These are phyloP conservation scores for Ophiostoma sp. DNA, from an alignment of 2,329 filamentous ascomycete species.

Conservation along the genomic window DNA sequence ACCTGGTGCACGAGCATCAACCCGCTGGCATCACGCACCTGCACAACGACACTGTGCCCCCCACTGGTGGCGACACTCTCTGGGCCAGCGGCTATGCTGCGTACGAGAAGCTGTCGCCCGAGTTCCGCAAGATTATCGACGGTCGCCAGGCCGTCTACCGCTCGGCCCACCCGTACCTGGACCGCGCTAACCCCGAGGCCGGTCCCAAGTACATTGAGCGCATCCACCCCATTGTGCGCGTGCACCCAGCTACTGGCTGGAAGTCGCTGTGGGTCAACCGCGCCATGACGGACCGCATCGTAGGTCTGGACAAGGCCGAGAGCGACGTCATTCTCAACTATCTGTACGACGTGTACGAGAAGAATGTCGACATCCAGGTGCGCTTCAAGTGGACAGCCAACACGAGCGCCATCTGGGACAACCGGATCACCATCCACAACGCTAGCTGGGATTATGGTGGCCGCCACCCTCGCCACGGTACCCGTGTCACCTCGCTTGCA, in stretches of 20 bases:
- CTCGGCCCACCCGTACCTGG: conserved; percentile 62
- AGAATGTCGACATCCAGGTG: conserved; percentile 65
- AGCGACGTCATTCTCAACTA: conserved; percentile 63
- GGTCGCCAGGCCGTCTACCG: conserved; percentile 59
- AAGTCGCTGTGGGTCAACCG: conserved; percentile 69
- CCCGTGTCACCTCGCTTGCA: conserved; percentile 62
- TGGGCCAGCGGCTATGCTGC: conserved; percentile 67
- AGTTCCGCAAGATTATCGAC: conserved; percentile 65
- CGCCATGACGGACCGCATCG: conserved; percentile 61
- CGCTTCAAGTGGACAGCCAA: conserved; percentile 64
- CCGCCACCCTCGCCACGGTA: conserved; percentile 62
- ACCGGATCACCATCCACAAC: conserved; percentile 68
- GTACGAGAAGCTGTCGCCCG: conserved; percentile 67
- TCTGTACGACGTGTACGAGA: conserved; percentile 62
- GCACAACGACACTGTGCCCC: conserved; percentile 62
- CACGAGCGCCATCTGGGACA: conserved; percentile 67
- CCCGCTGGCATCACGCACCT: conserved; percentile 66
- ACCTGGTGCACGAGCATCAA: conserved; percentile 65
- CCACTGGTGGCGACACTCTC: conserved; percentile 62
- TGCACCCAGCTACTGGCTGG: conserved; percentile 67
- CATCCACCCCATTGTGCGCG: conserved; percentile 61
- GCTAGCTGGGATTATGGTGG: conserved; percentile 69
- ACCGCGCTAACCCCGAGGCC: conserved; percentile 53
- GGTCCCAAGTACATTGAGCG: conserved; percentile 64
- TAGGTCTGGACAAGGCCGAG: conserved; percentile 63